Conservation (phyloP, 495 filamentous ascomycete species). For the Elasticomyces elasticus region DNA sequence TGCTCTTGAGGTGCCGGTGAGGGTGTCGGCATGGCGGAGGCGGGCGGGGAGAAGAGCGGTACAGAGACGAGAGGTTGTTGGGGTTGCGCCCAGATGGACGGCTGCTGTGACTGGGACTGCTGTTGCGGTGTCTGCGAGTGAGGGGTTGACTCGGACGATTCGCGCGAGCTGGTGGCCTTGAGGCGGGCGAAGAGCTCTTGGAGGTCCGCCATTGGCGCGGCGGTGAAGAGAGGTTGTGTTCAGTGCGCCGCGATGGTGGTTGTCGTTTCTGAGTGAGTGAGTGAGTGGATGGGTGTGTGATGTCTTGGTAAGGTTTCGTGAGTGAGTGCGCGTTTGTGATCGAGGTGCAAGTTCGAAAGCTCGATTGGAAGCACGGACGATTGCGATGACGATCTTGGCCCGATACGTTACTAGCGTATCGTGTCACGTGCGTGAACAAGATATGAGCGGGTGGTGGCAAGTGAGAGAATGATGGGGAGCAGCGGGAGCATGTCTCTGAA, state of each 20-base stretch:
- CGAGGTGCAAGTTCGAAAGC: too few species aligned
- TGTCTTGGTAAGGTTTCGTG: not conserved
- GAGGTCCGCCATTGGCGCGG: slow-evolving; percentile 17
- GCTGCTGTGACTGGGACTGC: not conserved
- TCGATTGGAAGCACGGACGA: too few species aligned
- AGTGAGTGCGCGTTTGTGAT: too few species aligned
- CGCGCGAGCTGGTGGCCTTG: slow-evolving; percentile 4
- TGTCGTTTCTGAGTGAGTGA: not conserved
- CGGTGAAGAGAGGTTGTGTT: not conserved
- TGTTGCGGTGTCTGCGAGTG: not conserved
- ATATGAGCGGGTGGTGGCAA: too few species aligned
- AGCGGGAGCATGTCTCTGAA: too few species aligned
- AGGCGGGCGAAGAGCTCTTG: slow-evolving; percentile 29
- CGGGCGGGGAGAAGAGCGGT: slow-evolving; percentile 30
- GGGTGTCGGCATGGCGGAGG: slow-evolving; percentile 33
- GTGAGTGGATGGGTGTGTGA: not conserved
- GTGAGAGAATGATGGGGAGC: too few species aligned
- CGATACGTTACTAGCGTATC: too few species aligned
- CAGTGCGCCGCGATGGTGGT: not conserved
- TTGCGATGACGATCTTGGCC: too few species aligned
- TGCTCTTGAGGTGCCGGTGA: slow-evolving; percentile 35
- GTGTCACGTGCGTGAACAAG: too few species aligned
- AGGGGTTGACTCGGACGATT: not conserved
- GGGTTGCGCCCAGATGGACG: slow-evolving; percentile 17
- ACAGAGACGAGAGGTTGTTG: slow-evolving; percentile 29